Base-by-base conservation (phyloP, 2,329 filamentous ascomycete genomes). In the Aspergillus fischeri region DNA sequence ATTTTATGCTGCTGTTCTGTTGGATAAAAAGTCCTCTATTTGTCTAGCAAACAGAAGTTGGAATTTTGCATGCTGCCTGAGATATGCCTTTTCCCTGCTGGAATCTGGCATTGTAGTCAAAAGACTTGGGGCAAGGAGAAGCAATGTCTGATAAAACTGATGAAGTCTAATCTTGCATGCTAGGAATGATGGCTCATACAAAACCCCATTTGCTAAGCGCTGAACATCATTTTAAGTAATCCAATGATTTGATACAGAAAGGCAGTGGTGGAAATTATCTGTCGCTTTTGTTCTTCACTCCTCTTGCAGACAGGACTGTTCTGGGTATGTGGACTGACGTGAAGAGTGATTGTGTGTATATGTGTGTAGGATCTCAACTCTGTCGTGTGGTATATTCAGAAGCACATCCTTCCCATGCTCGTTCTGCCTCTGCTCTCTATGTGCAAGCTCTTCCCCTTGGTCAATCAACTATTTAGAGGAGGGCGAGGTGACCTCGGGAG, bases 361-460 rank as follows among this genome's bases (percentile, higher is more conserved):
- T 44, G 41, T 44, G 56, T 42, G 57, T 52, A 42, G 57, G 57
- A 58, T 45, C 28, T 54, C 54, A 47, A 54, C 50, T n/a, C 55
- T 51, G 24, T 60, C 49, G 56, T 45, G 49, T 57, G 58, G 55
- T 62, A 59, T 63, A 60, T 62, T 53, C 57, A 63, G 60, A 59
- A 58, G 58, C 56, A 57, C 54, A 59, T 53, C 56, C 53, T 50
- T 52, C 32, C 42, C 35, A 58, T 54, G 49, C 53, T 54, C 45
- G 24, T 54, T 63, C 58, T 56, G 56, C 56, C 52, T 54, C 49
- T 38, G 56, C 53, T 55, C 53, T 55, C 24, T 51, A 50, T 55
- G 44, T 55, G 32, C 41, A 51, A 50, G 11, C 11, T 14, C 11
- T 11, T 65, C 58, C 42, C 24, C 29, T 57, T 51, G 27, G 27